phyloP scores from a whole-genome alignment of 306 rosid genomes.

The Lablab purpureus region DNA sequence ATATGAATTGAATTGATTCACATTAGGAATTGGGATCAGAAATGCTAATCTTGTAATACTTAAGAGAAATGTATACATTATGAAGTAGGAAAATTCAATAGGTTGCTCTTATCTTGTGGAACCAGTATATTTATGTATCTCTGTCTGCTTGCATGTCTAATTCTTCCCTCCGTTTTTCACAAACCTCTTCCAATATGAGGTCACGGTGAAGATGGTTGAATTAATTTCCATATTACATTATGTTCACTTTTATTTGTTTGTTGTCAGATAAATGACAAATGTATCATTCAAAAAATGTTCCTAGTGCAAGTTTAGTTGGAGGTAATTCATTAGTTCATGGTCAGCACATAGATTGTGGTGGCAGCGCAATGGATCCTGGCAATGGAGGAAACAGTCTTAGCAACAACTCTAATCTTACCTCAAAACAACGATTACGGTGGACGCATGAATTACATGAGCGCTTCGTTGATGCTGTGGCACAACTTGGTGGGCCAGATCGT shows the following conservation, averaged over 20 bases:
- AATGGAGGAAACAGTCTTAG: slow-evolving; percentile 69
- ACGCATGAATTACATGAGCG: slow-evolving; percentile 96
- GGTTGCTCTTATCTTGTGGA: slow-evolving; percentile 30
- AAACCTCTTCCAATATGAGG: slow-evolving; percentile 17
- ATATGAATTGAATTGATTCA: slow-evolving; percentile 19
- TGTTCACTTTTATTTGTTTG: slow-evolving; percentile 33
- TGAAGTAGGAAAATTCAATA: slow-evolving; percentile 9
- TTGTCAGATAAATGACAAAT: slow-evolving; percentile 71
- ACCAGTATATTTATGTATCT: neutral
- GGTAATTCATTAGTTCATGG: slow-evolving; percentile 67
- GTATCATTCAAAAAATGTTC: slow-evolving; percentile 68
- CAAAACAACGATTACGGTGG: slow-evolving; percentile 95
- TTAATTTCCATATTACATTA: slow-evolving; percentile 40
- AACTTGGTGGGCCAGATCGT: slow-evolving; percentile 99
- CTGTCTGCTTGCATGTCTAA: neutral
- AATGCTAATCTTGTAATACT: slow-evolving; percentile 7
- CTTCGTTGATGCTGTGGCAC: slow-evolving; percentile 95
- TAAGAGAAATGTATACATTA: slow-evolving; percentile 26
- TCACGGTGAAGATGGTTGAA: slow-evolving; percentile 33
- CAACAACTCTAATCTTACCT: slow-evolving; percentile 71
- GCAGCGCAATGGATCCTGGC: slow-evolving; percentile 71
- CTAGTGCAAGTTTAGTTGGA: slow-evolving; percentile 59
- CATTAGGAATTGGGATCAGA: slow-evolving; percentile 30
- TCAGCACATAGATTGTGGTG: slow-evolving; percentile 62
- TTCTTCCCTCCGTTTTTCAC: slow-evolving; percentile 12